These are phyloP conservation scores for Corylus avellana DNA, from an alignment of 306 rosid genomes.

Conservation along the genomic window DNA sequence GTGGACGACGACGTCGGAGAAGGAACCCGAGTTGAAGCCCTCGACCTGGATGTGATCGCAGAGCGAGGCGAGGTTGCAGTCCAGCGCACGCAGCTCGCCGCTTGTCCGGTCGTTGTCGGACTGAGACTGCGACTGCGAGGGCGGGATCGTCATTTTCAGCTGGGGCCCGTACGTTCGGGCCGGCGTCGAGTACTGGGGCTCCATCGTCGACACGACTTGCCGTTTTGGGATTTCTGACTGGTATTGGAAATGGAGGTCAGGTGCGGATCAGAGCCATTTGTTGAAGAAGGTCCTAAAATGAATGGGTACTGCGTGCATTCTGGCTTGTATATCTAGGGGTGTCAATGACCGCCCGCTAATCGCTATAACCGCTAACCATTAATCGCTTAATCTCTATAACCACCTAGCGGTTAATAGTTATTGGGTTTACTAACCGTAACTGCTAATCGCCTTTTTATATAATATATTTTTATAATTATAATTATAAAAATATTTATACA, in stretches of 20 bases:
- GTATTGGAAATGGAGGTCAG: neutral
- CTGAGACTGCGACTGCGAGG: constrained; percentile 53
- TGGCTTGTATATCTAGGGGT: too few species aligned
- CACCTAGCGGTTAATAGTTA: too few species aligned
- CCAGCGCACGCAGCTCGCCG: constrained; percentile 71
- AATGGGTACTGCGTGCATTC: neutral
- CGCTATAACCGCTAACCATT: too few species aligned
- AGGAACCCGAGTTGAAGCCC: constrained; percentile 85
- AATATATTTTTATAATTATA: too few species aligned
- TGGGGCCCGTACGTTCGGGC: constrained; percentile 50
- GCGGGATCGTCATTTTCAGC: constrained; percentile 59
- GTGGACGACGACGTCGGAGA: constrained; percentile 80
- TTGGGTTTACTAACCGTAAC: too few species aligned
- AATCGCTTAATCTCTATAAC: too few species aligned
- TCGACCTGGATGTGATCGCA: constrained; percentile 93
- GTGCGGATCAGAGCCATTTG: neutral
- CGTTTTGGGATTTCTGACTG: neutral
- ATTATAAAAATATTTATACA: too few species aligned
- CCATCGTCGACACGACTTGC: constrained; percentile 25
- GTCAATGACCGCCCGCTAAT: too few species aligned
- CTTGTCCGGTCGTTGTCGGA: constrained; percentile 68
- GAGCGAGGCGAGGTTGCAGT: constrained; percentile 91
- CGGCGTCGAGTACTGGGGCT: constrained; percentile 35
- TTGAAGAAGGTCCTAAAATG: neutral
- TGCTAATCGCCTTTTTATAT: too few species aligned